Evolutionary conservation across 257 asterid genomes (phyloP).

Genomic region (Plantago elongata): DNA sequence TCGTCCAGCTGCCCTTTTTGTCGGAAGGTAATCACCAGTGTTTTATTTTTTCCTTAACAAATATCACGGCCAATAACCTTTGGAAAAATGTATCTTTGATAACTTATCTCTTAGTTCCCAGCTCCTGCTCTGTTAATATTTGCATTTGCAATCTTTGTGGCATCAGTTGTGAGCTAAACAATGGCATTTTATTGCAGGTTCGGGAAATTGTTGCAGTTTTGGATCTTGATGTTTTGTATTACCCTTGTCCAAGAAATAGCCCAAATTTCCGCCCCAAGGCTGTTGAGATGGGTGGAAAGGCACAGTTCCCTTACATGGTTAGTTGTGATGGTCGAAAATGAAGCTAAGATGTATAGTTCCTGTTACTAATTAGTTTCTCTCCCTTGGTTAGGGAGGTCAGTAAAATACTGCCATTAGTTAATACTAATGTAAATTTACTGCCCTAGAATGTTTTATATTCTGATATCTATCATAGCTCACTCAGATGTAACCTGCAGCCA

Average conservation of each 20-base stretch:
- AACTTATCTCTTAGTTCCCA: not conserved
- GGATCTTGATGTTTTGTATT: slow-evolving; percentile 86
- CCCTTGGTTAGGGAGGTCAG: too few relatives aligned
- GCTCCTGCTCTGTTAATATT: not conserved
- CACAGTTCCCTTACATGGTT: slow-evolving; percentile 88
- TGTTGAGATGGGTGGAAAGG: slow-evolving; percentile 80
- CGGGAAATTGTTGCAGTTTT: slow-evolving; percentile 77
- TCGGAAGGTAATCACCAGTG: slow-evolving; percentile 57
- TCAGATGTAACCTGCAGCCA: too few relatives aligned
- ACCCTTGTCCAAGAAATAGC: slow-evolving; percentile 94
- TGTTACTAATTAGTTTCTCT: too few relatives aligned
- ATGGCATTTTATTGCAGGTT: slow-evolving; percentile 41
- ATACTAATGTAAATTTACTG: too few relatives aligned
- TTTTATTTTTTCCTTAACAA: not conserved
- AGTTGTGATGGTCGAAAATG: slow-evolving; percentile 18
- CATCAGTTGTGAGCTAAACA: not conserved
- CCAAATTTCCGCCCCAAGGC: slow-evolving; percentile 84
- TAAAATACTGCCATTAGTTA: too few relatives aligned
- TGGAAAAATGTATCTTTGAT: not conserved
- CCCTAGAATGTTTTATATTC: too few relatives aligned
- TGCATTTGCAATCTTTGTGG: not conserved
- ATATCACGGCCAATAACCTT: not conserved
- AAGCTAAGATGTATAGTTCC: too few relatives aligned
- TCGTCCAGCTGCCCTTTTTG: slow-evolving; percentile 94
- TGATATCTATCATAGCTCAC: too few relatives aligned